Evolutionary conservation across 345 rosid species (phyloP).

Genomic region (Anacardium occidentale): DNA sequence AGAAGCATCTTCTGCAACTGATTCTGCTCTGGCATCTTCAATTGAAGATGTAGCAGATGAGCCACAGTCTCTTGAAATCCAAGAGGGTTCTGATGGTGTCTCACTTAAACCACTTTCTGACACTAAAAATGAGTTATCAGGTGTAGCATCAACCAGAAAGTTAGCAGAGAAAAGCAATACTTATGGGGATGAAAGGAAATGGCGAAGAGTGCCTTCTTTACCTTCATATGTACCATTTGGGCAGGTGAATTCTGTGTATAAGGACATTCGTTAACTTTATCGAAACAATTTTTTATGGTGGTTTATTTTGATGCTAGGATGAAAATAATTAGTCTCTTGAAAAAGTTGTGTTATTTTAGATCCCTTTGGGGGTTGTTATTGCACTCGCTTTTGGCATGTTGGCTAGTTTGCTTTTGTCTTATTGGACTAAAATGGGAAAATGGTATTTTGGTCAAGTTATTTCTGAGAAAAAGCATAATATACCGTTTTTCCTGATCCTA

Average conservation of each 20-base stretch:
- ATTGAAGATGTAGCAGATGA: conserved; percentile 60
- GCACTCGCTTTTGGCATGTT: not conserved
- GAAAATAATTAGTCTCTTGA: not conserved
- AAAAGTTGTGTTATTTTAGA: not conserved
- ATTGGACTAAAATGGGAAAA: not conserved
- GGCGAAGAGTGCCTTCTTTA: conserved; percentile 74
- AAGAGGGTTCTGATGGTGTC: conserved; percentile 91
- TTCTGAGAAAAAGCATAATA: conserved; percentile 1
- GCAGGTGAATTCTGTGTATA: conserved; percentile 46
- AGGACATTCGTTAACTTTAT: conserved; percentile 12
- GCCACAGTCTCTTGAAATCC: conserved; percentile 89
- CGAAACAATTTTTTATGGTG: too few species aligned
- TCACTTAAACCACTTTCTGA: conserved; percentile 79
- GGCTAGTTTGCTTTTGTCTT: not conserved
- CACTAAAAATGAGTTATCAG: conserved; percentile 31
- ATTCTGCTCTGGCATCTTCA: conserved; percentile 42
- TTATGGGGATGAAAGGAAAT: conserved; percentile 48
- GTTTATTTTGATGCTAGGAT: not conserved
- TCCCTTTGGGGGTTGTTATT: not conserved
- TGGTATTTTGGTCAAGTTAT: not conserved
- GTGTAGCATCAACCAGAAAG: conserved; percentile 37
- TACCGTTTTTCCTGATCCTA: not conserved
- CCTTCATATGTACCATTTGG: conserved; percentile 98
- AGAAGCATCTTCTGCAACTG: conserved; percentile 41
- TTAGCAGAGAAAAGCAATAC: conserved; percentile 37